phyloP scores from a whole-genome alignment of 352 stramenopile genomes.

The Globisporangium barbulae region DNA sequence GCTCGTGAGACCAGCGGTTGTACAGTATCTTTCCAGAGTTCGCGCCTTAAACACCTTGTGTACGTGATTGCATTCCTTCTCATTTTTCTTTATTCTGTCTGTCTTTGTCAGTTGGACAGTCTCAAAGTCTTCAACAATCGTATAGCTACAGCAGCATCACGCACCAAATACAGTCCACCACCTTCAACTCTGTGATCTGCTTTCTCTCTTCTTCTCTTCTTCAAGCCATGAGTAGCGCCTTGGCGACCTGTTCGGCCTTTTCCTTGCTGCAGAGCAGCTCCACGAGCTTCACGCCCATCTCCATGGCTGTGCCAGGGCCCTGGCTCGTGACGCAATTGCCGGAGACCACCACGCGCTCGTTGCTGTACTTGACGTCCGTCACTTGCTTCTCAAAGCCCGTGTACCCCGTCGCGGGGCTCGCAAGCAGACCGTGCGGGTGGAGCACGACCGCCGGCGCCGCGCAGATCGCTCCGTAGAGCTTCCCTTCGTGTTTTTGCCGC shows the following conservation, averaged over 20 bases:
- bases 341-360: constrained; percentile 63
- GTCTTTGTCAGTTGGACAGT: not conserved
- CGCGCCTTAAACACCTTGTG: not conserved
- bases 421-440: constrained; percentile 55
- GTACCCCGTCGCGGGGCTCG: constrained; percentile 56
- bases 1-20: not conserved
- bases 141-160: not conserved
- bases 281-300: constrained; percentile 80
- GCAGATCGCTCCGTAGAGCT: constrained; percentile 77
- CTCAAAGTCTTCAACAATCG: not conserved
- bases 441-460: constrained; percentile 70
- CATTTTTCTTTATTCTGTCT: not conserved
- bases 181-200: not conserved
- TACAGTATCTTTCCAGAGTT: not conserved
- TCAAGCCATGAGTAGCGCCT: constrained; percentile 45
- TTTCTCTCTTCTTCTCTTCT: not conserved
- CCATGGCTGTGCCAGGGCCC: constrained; percentile 75
- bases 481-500: constrained; percentile 57
- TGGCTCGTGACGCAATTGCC: constrained; percentile 78
- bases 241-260: constrained; percentile 58
- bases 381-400: constrained; percentile 68
- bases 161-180: not conserved
- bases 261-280: constrained; percentile 63
- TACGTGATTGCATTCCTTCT: not conserved
- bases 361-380: constrained; percentile 29